These are phyloP conservation scores for Kwoniella bestiolae DNA, from an alignment of 768 basidiomycete species.

Conservation along the genomic window DNA sequence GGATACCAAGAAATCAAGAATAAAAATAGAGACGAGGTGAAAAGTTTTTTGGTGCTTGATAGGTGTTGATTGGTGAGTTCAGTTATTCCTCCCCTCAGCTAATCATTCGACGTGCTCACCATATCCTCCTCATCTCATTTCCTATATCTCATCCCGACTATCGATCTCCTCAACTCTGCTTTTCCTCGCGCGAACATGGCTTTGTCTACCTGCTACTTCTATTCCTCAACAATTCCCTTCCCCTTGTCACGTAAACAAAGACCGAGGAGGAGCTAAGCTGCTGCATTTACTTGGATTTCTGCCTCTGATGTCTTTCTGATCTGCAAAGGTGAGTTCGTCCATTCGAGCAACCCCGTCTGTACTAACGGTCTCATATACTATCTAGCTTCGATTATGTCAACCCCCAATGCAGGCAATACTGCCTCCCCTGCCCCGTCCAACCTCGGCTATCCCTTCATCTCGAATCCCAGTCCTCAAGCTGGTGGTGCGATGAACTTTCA, in stretches of 20 bases:
- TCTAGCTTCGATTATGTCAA: constrained; percentile 9
- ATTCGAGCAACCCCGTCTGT: background rate
- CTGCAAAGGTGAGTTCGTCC: background rate
- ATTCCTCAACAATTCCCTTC: background rate
- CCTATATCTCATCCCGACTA: background rate
- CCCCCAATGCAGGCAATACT: constrained; percentile 19
- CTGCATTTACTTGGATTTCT: background rate
- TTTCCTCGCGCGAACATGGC: background rate
- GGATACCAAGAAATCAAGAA: background rate
- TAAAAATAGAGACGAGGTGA: background rate
- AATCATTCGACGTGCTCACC: too few relatives aligned
- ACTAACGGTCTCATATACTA: background rate
- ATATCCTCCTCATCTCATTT: background rate
- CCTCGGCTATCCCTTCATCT: constrained; percentile 12
- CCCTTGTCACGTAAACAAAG: background rate
- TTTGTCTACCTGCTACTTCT: background rate
- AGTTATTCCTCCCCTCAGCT: too few relatives aligned
- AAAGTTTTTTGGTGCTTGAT: background rate
- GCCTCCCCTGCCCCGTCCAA: constrained; percentile 11
- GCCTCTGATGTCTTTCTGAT: constrained; percentile 5
- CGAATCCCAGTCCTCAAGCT: constrained; percentile 7
- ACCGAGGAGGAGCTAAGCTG: background rate
- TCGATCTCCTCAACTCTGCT: background rate
- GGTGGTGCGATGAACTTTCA: constrained; percentile 25
- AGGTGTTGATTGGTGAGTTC: background rate